Percentiles rank a stretch among this genome's conserved stretches.
These are phyloP conservation scores for Paramecium octaurelia DNA, from an alignment of 73 alveolate species.

Conservation along the genomic window DNA sequence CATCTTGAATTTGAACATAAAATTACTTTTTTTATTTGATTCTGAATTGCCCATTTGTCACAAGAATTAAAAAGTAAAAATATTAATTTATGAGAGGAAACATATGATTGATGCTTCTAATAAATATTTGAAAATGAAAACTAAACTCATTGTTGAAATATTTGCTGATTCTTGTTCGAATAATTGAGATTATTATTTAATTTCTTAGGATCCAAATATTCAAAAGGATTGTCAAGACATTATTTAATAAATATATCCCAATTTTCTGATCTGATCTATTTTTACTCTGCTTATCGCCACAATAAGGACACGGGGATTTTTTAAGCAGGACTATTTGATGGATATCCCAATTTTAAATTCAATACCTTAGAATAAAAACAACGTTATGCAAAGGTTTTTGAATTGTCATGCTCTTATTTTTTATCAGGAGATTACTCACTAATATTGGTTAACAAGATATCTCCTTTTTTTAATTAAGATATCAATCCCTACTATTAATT, in stretches of 20 bases:
- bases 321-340: not conserved
- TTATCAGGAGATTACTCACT: not conserved
- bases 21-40: not conserved
- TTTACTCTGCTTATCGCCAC: not conserved
- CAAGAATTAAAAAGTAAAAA: not conserved
- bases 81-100: not conserved
- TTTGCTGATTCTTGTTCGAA: not conserved
- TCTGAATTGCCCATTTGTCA: not conserved
- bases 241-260: not conserved
- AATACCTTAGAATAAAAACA: not conserved
- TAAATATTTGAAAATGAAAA: not conserved
- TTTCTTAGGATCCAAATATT: conserved; percentile 27
- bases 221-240: not conserved
- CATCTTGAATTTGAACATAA: not conserved
- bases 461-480: not conserved
- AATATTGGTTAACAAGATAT: not conserved
- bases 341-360: not conserved
- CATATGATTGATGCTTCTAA: not conserved
- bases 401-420: not conserved
- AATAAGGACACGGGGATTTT: not conserved
- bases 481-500: not conserved
- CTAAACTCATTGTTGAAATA: not conserved
- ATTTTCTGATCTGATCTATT: not conserved
- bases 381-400: not conserved
- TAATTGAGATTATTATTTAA: not conserved